Evolutionary conservation across 305 asterid genomes (phyloP).

Genomic region (Fraxinus angustifolia): DNA sequence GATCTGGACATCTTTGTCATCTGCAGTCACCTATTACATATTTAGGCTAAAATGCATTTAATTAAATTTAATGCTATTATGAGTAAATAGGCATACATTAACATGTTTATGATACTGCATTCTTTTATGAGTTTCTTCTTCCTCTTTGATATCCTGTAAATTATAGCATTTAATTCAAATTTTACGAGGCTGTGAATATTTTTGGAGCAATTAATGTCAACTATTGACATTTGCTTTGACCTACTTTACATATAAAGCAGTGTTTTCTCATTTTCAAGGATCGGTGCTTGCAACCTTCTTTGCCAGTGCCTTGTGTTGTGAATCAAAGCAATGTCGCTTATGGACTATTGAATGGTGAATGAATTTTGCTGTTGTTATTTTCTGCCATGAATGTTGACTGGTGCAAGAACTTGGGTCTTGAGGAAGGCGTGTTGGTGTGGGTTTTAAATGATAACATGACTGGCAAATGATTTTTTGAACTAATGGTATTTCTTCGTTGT

Average conservation of each 20-base stretch:
- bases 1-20: not conserved
- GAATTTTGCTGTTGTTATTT: conserved; percentile 65
- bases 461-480: conserved; percentile 25
- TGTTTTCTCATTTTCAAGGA: conserved; percentile 6
- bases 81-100: not conserved
- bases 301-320: conserved; percentile 30
- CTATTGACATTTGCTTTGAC: not conserved
- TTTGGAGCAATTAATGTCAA: not conserved
- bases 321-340: conserved; percentile 24
- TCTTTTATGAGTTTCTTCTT: not conserved
- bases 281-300: conserved; percentile 26
- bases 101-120: not conserved
- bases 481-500: conserved; percentile 15
- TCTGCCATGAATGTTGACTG: conserved; percentile 78
- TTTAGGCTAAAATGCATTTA: not conserved
- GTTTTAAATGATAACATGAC: conserved; percentile 36
- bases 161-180: not conserved
- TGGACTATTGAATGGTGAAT: conserved; percentile 47
- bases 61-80: not conserved
- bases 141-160: not conserved
- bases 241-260: conserved; percentile 15
- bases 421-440: conserved; percentile 54
- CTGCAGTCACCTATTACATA: not conserved
- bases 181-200: not conserved
- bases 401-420: conserved; percentile 77